Conservation (phyloP, 257 asterid species). For the Solanum pinnatisectum region DNA sequence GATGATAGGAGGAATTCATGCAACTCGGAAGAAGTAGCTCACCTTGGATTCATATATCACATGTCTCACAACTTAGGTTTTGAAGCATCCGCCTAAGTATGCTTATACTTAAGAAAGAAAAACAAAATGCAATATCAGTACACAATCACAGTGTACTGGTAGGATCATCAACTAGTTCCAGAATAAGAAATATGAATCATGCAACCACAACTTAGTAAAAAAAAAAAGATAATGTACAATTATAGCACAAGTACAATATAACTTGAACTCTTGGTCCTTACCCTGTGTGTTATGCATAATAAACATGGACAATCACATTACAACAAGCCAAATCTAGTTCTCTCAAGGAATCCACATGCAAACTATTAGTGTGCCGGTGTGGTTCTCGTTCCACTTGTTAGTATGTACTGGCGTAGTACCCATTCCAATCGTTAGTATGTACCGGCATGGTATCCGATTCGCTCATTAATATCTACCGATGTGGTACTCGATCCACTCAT, state of each 20-base stretch:
- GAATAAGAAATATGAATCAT: not conserved
- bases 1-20: not conserved
- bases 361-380: not conserved
- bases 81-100: not conserved
- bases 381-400: not conserved
- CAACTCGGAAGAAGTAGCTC: no score
- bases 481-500: not conserved
- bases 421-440: not conserved
- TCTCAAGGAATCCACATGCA: not conserved
- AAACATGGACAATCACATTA: not conserved
- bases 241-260: no score
- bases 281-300: not conserved
- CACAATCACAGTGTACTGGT: not conserved
- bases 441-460: rapidly evolving
- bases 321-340: not conserved
- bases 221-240: not conserved
- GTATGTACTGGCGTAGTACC: not conserved
- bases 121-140: no score
- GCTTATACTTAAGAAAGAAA: not conserved
- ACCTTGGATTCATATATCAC: not conserved
- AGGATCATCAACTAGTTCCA: not conserved
- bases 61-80: not conserved
- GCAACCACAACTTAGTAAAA: not conserved
- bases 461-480: not conserved
- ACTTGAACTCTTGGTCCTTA: not conserved